Conservation (phyloP, 1,284 basidiomycete species). For the Schizophyllum commune region DNA sequence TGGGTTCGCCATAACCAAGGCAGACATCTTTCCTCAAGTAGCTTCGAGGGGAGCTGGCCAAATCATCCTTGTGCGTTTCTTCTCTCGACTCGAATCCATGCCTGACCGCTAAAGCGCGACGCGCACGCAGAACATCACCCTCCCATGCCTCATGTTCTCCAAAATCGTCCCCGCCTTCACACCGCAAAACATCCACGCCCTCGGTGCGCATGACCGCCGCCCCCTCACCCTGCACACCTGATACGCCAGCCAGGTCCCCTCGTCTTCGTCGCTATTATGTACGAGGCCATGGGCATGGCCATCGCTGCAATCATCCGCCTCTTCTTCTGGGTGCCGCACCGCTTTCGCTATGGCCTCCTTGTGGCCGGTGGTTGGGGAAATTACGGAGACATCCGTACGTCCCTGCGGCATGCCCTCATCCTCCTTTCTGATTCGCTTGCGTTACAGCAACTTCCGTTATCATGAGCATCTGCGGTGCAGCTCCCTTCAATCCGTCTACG, state of each 20-base stretch:
- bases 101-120: not conserved
- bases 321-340: slow-evolving; percentile 70
- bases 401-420: not conserved
- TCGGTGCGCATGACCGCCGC: slow-evolving; percentile 35
- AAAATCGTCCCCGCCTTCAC: slow-evolving; percentile 73
- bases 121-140: slow-evolving; percentile 45
- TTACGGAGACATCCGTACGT: slow-evolving; percentile 61
- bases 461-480: slow-evolving; percentile 42
- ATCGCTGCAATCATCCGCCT: slow-evolving; percentile 53
- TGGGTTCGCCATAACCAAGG: slow-evolving; percentile 54
- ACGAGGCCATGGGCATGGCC: slow-evolving; percentile 43
- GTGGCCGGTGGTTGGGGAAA: slow-evolving; percentile 62
- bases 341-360: slow-evolving; percentile 58
- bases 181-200: slow-evolving; percentile 49
- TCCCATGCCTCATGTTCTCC: slow-evolving; percentile 70
- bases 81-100: not conserved
- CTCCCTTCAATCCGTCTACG: slow-evolving; percentile 42
- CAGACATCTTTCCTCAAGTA: slow-evolving; percentile 49
- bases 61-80: slow-evolving; percentile 38
- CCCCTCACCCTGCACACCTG: not conserved
- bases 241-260: slow-evolving; percentile 38
- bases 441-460: slow-evolving; percentile 53
- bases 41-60: slow-evolving; percentile 56
- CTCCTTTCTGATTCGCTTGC: slow-evolving; percentile 1
- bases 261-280: slow-evolving; percentile 43